Percentiles rank a stretch among this genome's conserved stretches.
These are phyloP conservation scores for Lasiodiplodia hormozganensis DNA, from an alignment of 2,329 filamentous ascomycete species.

Conservation along the genomic window DNA sequence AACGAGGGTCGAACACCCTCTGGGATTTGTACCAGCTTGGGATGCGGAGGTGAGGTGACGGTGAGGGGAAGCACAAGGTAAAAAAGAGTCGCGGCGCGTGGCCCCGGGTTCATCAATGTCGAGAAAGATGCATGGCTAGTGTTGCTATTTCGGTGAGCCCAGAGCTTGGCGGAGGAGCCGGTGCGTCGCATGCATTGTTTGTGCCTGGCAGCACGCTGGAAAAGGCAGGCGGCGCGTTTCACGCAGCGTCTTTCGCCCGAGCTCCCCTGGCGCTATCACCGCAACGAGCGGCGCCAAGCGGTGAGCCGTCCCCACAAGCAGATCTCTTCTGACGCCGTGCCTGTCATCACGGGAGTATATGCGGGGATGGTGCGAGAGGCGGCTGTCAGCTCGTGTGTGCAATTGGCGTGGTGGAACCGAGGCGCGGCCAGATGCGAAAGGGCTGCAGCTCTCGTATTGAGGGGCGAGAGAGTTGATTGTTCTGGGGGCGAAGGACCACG, in stretches of 20 bases:
- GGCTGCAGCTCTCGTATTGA: background rate
- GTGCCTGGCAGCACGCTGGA: background rate
- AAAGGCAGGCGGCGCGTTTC: conserved; percentile 16
- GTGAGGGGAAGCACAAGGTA: background rate
- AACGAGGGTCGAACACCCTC: conserved; percentile 42
- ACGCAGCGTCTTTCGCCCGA: conserved; percentile 6
- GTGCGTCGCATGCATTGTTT: conserved; percentile 21
- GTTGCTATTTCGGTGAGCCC: conserved; percentile 21
- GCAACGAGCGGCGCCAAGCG: conserved; percentile 1
- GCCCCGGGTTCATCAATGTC: background rate
- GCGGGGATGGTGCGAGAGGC: conserved; percentile 5
- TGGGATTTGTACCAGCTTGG: background rate
- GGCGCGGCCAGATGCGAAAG: background rate
- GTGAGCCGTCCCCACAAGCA: conserved; percentile 3
- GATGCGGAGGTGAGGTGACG: background rate
- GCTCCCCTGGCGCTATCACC: conserved; percentile 16
- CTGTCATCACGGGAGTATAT: background rate
- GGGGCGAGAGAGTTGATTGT: background rate
- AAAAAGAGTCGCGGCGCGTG: background rate
- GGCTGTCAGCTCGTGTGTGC: conserved; percentile 5
- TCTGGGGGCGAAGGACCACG: conserved; percentile 4
- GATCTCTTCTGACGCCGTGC: background rate
- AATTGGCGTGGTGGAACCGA: conserved; percentile 7
- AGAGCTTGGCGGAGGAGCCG: conserved; percentile 16
- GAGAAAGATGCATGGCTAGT: background rate